Evolutionary conservation across 1,139 yeast species (phyloP), one percentile per base, ranked within the genome.

Genomic region (Saccharomycopsis phalli): DNA sequence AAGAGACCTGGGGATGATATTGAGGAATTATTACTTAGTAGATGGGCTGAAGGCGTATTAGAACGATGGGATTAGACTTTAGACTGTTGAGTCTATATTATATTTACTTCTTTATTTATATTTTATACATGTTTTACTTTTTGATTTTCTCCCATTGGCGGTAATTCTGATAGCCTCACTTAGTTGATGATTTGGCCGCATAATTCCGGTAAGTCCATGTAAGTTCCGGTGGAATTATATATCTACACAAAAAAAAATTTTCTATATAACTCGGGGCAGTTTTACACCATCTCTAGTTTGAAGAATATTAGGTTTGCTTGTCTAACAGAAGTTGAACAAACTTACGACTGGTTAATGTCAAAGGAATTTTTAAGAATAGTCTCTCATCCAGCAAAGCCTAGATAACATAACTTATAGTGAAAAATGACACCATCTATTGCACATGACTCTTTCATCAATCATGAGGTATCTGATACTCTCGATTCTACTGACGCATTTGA

Each of bases 401-500:
- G 63, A 58, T 61, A 60, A 57, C 65, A 60, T 16, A 14, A 25
- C 20, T 20, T 69, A 62, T 63, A 64, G 68, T 56, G 51, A 26
- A 30, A 25, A 34, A 30, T 42, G 42, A 13, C 37, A 61, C 60
- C 54, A 62, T 62, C 60, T 62, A 62, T 53, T 36, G 13, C 40
- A 8, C 63, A 63, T 50, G 71, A 69, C 52, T 65, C 74, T 40
- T 82, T 68, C 54, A 75, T 81, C 53, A 86, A 86, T 59, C 86
- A 80, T 60, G 82, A 78, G 49, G 65, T 83, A 40, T 78, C 94
- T n/a, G 79, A 79, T 38, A 71, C 73, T 50, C 64, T 87, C 50
- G 96, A 88, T 61, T 86, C 95, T 25, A 70, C 94, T 16, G 80
- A 76, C 56, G 95, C 96, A 2, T 88, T 88, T 58, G 97, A 88